Evolutionary conservation across 192 early-diverging fungal genomes (phyloP).

Genomic region (Coemansia sp.): DNA sequence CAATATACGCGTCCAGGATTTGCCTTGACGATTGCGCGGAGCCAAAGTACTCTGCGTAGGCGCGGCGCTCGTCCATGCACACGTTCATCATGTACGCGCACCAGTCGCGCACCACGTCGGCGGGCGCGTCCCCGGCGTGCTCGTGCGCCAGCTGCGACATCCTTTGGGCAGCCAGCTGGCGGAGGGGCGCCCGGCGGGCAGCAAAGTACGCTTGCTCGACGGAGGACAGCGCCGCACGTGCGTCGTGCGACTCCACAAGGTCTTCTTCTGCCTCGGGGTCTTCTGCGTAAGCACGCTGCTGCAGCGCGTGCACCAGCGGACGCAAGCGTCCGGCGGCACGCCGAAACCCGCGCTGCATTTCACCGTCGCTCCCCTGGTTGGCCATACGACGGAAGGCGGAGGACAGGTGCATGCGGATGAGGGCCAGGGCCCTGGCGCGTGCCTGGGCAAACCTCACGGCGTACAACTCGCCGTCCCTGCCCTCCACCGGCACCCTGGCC

Average conservation of each 20-base stretch:
- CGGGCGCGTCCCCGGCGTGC: conserved; percentile 10
- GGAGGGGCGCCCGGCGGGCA: not conserved
- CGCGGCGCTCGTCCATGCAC: conserved; percentile 77
- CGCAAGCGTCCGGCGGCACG: too few relatives aligned
- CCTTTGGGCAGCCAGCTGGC: conserved; percentile 53
- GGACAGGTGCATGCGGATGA: conserved; percentile 83
- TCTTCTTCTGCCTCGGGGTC: too few relatives aligned
- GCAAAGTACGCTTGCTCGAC: too few relatives aligned
- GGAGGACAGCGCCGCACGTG: too few relatives aligned
- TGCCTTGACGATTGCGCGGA: conserved; percentile 53
- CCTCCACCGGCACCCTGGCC: conserved; percentile 55
- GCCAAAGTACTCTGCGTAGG: conserved; percentile 78
- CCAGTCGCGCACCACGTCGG: conserved; percentile 47
- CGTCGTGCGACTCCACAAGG: too few relatives aligned
- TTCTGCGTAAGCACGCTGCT: too few relatives aligned
- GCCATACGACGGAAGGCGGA: conserved; percentile 54
- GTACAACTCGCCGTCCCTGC: conserved; percentile 89
- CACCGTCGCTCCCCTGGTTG: too few relatives aligned
- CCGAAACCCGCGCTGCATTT: too few relatives aligned
- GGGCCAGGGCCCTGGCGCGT: conserved; percentile 87
- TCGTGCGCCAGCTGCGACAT: conserved; percentile 37
- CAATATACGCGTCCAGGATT: conserved; percentile 65
- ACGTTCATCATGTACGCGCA: conserved; percentile 82
- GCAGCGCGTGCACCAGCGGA: too few relatives aligned
- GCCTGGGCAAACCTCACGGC: conserved; percentile 92